A percentile compares a stretch with the other conserved stretches of the same genome.
Evolutionary conservation across 768 basidiomycete species (phyloP).

Genomic region (Gymnopilus dilepis): DNA sequence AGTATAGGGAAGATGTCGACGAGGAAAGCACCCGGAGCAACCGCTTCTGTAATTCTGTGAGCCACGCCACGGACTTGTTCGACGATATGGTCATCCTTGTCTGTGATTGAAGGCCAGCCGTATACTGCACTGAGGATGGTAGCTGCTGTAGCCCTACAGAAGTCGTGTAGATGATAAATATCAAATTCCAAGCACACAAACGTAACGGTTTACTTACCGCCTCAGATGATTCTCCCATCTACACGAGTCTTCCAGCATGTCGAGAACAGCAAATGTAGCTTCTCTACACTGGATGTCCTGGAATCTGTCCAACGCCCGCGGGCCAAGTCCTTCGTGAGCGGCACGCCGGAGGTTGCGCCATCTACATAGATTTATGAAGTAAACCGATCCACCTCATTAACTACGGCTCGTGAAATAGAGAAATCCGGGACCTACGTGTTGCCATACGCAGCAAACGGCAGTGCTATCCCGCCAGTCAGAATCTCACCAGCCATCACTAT

Average conservation of each 20-base stretch:
- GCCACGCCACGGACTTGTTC: not conserved
- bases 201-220: not conserved
- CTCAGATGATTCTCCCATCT: not conserved
- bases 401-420: too few relatives aligned
- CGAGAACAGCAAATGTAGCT: not conserved
- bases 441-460: not conserved
- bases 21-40: not conserved
- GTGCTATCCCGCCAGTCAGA: not conserved
- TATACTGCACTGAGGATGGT: not conserved
- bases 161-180: not conserved
- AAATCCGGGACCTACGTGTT: not conserved
- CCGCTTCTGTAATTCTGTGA: not conserved
- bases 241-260: not conserved
- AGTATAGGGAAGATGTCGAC: not conserved
- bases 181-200: not conserved
- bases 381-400: too few relatives aligned
- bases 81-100: constrained; percentile 1
- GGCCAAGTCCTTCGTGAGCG: not conserved
- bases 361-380: too few relatives aligned
- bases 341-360: not conserved
- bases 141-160: not conserved
- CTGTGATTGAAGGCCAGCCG: not conserved
- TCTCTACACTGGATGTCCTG: not conserved
- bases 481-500: constrained; percentile 5
- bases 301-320: not conserved